Base-by-base conservation (phyloP, 140 eudicot genomes). In the Flaveria floridana region DNA sequence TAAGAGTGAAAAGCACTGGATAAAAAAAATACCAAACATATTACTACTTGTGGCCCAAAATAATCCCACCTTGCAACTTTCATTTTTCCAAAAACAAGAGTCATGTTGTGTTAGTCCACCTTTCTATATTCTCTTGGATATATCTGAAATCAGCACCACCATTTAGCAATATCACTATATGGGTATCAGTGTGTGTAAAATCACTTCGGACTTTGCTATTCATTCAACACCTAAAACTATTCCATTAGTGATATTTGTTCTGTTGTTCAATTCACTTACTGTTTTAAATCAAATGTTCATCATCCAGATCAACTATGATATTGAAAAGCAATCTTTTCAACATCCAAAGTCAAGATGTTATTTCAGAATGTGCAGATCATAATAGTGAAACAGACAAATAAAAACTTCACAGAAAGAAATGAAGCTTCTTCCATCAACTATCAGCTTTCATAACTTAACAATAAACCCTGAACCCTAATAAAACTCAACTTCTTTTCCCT, bases 311-410 rank as follows among this genome's bases (percentile, higher is more conserved):
- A 30, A 30, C 3, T 30, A 30, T 4, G 0, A 30, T 30, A 30
- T 30, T 30, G 37, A 23, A 30, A 30, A 30, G 5, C 37, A 30
- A 30, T 30, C 39, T 30, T 30, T 30, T 30, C 57, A 51, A 0
- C 57, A 14, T 3, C 2, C 9, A 51, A 51, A 51, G 25, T 23
- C 25, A 23, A 23, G 25, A 23, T 23, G 1, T 23, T 23, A 23
- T 28, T 64, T 39, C 42, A 76, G 46, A 51, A 76, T 65, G 80
- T 65, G 80, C 74, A 72, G 25, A 34, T 34, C 41, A 34, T 34
- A 34, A 34, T 34, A 34, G 7, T 34, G 41, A 34, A 34, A 34
- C 41, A 34, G 8, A 34, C 41, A 34, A 5, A 6, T 34, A 34
- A 34, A 34, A 34, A 34, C 1, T 34, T 34, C 7, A 34, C 41